phyloP scores from a whole-genome alignment of 2,329 filamentous ascomycete species.

The Phialophora macrospora region DNA sequence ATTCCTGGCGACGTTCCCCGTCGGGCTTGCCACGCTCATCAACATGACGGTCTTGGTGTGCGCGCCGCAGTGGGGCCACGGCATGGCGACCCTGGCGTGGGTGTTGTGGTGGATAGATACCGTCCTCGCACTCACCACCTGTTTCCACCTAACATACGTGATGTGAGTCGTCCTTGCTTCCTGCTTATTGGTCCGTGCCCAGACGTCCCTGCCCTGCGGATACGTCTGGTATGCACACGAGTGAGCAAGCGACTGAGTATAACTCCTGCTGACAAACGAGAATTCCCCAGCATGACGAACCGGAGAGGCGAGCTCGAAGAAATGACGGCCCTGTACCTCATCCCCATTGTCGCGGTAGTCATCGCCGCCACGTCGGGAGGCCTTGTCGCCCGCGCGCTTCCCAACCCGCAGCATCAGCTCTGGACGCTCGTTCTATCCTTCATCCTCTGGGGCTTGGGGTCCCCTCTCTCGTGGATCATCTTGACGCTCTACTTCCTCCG shows the following conservation, averaged over 20 bases:
- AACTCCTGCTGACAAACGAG: neutral
- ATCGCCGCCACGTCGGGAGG: slow-evolving; percentile 69
- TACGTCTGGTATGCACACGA: no score
- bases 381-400: slow-evolving; percentile 63
- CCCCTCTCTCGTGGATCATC: slow-evolving; percentile 64
- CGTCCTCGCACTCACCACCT: slow-evolving; percentile 58
- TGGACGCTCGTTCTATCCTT: slow-evolving; percentile 69
- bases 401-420: slow-evolving; percentile 58
- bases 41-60: slow-evolving; percentile 68
- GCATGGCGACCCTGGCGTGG: slow-evolving; percentile 61
- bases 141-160: slow-evolving; percentile 49
- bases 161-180: neutral
- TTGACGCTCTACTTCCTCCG: slow-evolving; percentile 72
- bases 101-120: slow-evolving; percentile 63
- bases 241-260: neutral
- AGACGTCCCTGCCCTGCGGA: neutral
- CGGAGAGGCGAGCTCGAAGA: slow-evolving; percentile 51
- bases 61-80: slow-evolving; percentile 62
- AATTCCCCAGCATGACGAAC: slow-evolving; percentile 4
- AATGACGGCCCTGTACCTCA: slow-evolving; percentile 70
- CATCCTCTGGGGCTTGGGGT: slow-evolving; percentile 66
- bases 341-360: slow-evolving; percentile 70
- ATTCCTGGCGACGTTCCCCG: slow-evolving; percentile 70
- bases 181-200: neutral
- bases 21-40: slow-evolving; percentile 70